Percentiles rank a stretch among this genome's conserved stretches.
phyloP scores from a whole-genome alignment of 75 land plant genomes.

The Gnetum montanum region DNA sequence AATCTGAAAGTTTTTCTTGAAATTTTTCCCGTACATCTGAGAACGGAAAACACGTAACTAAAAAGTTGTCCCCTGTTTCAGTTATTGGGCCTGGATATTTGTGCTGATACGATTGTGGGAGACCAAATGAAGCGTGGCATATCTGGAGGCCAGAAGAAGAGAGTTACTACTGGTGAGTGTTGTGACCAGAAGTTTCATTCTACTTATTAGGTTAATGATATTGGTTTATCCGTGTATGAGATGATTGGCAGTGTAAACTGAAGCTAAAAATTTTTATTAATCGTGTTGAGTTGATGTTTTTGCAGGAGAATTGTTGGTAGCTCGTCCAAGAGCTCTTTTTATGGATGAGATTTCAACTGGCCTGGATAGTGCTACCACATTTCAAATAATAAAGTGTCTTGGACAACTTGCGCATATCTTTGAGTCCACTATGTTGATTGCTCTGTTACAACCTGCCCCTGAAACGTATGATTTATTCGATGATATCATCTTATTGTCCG shows the following conservation, averaged over 20 bases:
- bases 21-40: no score
- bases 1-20: not conserved
- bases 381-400: constrained; percentile 42
- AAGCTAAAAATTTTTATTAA: no score
- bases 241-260: no score
- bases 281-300: no score
- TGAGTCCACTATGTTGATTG: constrained; percentile 14
- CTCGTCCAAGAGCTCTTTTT: constrained; percentile 16
- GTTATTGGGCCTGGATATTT: constrained; percentile 25
- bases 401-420: constrained; percentile 20
- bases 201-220: no score
- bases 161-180: constrained; percentile 61
- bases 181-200: constrained; percentile 25
- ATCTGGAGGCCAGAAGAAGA: constrained; percentile 80
- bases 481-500: constrained; percentile 60
- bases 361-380: constrained; percentile 63
- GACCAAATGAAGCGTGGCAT: constrained; percentile 66
- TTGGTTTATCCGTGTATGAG: no score
- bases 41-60: no score
- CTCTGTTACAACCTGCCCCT: constrained; percentile 32
- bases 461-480: constrained; percentile 46
- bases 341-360: constrained; percentile 70
- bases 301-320: constrained; percentile 34
- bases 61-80: no score
- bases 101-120: constrained; percentile 31